A percentile compares a stretch with the other conserved stretches of the same genome.
phyloP scores from a whole-genome alignment of 129 eudicot genomes.

The Tagetes erecta region DNA sequence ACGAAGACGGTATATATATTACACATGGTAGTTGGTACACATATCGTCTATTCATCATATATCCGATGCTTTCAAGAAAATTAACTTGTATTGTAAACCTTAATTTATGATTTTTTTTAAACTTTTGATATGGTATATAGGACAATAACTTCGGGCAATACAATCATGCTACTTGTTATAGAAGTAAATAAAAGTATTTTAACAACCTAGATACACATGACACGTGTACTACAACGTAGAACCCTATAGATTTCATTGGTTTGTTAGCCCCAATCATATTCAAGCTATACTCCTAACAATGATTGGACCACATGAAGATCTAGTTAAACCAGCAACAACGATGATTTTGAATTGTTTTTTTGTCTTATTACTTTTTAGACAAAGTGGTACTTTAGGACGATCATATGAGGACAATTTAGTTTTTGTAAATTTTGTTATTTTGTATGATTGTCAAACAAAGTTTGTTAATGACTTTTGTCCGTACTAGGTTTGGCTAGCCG shows the following conservation, averaged over 20 bases:
- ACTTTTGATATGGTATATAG: neutral
- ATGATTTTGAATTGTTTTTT: constrained; percentile 26
- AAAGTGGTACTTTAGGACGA: constrained; percentile 20
- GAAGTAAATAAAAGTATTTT: neutral
- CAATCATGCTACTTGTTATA: constrained; percentile 22
- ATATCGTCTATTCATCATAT: constrained; percentile 2
- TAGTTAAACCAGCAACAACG: constrained; percentile 21
- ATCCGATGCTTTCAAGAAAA: constrained; percentile 25
- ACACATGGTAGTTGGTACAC: neutral
- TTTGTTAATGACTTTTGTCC: constrained; percentile 11
- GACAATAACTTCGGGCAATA: constrained; percentile 21
- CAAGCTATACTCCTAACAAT: constrained; percentile 24
- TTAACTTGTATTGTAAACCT: neutral
- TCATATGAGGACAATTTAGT: constrained; percentile 8
- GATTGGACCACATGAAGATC: constrained; percentile 17
- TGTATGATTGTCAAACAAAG: constrained; percentile 25
- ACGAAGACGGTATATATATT: constrained; percentile 24
- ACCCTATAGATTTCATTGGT: constrained; percentile 7
- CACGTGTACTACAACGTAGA: constrained; percentile 4
- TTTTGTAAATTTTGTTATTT: constrained; percentile 20
- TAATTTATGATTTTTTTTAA: too few species aligned
- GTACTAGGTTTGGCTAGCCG: constrained; percentile 33
- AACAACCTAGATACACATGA: neutral
- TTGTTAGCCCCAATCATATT: constrained; percentile 28
- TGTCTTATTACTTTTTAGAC: neutral